Evolutionary conservation across 2,329 filamentous ascomycete species (phyloP).

Genomic region (Anisogramma anomala): DNA sequence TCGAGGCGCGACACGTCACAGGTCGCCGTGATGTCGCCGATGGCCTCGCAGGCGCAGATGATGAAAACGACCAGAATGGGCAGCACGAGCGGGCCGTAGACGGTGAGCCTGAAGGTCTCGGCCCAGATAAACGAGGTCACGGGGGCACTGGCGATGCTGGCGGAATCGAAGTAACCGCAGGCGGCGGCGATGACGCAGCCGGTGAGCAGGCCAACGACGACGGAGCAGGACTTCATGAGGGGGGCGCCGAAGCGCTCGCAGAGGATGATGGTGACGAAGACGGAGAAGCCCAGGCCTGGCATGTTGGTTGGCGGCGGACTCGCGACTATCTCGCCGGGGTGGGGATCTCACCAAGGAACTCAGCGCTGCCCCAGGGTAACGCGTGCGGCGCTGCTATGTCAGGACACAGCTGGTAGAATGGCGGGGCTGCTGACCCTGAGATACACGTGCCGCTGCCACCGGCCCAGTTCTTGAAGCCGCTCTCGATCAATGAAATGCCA

Average conservation of each 20-base stretch:
- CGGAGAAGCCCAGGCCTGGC: conserved; percentile 57
- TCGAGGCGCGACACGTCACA: conserved; percentile 70
- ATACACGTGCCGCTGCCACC: conserved; percentile 56
- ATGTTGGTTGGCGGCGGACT: too few species aligned
- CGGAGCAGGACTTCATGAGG: conserved; percentile 72
- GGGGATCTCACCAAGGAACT: conserved; percentile 50
- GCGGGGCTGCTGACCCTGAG: conserved; percentile 30
- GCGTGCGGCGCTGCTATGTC: conserved; percentile 56
- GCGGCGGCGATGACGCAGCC: conserved; percentile 72
- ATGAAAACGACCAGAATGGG: conserved; percentile 60
- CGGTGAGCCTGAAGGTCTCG: conserved; percentile 58
- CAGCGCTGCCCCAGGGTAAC: conserved; percentile 65
- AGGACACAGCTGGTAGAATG: conserved; percentile 54
- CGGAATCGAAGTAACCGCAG: conserved; percentile 65
- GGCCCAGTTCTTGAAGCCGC: conserved; percentile 67
- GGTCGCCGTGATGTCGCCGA: conserved; percentile 70
- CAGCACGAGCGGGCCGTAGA: conserved; percentile 64
- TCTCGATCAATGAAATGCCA: conserved; percentile 59
- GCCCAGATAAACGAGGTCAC: conserved; percentile 69
- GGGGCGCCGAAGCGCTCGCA: conserved; percentile 73
- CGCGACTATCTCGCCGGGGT: too few species aligned
- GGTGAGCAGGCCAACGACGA: conserved; percentile 60
- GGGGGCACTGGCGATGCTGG: conserved; percentile 59
- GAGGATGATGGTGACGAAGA: conserved; percentile 68
- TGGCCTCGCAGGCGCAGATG: conserved; percentile 66